Base-by-base conservation (phyloP, 192 early-diverging fungal genomes). In the Podila clonocystis region DNA sequence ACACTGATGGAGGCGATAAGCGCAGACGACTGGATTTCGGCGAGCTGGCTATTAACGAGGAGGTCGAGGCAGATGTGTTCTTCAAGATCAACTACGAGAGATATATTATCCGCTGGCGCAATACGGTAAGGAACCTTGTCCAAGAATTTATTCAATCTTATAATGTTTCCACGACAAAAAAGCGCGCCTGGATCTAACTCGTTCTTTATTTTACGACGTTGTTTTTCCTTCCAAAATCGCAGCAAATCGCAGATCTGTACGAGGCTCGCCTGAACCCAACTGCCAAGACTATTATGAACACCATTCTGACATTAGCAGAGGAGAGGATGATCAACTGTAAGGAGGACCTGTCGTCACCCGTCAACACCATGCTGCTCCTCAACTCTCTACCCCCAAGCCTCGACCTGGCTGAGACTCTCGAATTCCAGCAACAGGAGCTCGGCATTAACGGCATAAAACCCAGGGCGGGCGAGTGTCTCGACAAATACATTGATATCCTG, bases 21-120 rank as follows among this genome's bases (percentile, higher is more conserved):
- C 63, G 61, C n/a, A 68, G 45, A 36, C 63, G 55, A 33, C 31
- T 65, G 60, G 50, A 62, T 60, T 52, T 19, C 12, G 66, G 58
- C 9, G 75, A 76, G 17, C 26, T 74, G 55, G 29, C 30, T 11
- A 67, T 84, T 49, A 63, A 76, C 9, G 72, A 84, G 29, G 84
- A 83, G 55, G 80, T 88, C 22, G 91, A 91, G 57, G 82, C 89
- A 22, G 86, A 88, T 41, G 83, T 90, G 41, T 91, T 80, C 60
- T 94, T 94, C 78, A 83, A 84, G 52, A 70, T 92, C 49, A 93
- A 94, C 68, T 88, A 82, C 73, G 91, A 92, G 11, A 85, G 87
- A 41, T 91, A 88, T 48, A 90, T 88, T 59, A 89, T 93, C 33
- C 75, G 89, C 22, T 86, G 92, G 76, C 89, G 93, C 65, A 92